phyloP scores from a whole-genome alignment of 495 filamentous ascomycete species.

The Tuber brumale region DNA sequence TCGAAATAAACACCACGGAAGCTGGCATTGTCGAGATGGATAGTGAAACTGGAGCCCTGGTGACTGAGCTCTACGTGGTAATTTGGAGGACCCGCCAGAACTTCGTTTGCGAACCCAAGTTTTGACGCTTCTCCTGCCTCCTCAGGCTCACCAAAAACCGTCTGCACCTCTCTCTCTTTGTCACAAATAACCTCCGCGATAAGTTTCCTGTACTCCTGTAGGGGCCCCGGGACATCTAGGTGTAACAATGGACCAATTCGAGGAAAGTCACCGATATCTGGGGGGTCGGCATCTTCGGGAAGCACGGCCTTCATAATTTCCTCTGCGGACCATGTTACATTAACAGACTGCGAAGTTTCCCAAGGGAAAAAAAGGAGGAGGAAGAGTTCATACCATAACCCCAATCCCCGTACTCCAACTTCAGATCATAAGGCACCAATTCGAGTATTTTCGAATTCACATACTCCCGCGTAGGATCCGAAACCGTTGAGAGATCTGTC shows the following conservation, averaged over 20 bases:
- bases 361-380: background rate
- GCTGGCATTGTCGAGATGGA: slow-evolving; percentile 66
- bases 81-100: slow-evolving; percentile 70
- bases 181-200: slow-evolving; percentile 77
- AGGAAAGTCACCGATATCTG: slow-evolving; percentile 59
- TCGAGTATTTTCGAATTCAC: slow-evolving; percentile 58
- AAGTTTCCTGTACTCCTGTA: slow-evolving; percentile 64
- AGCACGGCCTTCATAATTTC: slow-evolving; percentile 76
- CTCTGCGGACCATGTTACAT: slow-evolving; percentile 46
- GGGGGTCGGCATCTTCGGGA: slow-evolving; percentile 58
- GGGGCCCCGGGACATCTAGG: slow-evolving; percentile 71
- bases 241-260: slow-evolving; percentile 77
- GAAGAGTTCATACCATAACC: slow-evolving; percentile 56
- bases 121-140: slow-evolving; percentile 74
- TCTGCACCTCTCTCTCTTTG: slow-evolving; percentile 70
- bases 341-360: background rate
- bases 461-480: slow-evolving; percentile 57
- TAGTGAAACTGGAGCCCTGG: slow-evolving; percentile 56
- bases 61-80: slow-evolving; percentile 67
- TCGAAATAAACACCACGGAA: slow-evolving; percentile 65
- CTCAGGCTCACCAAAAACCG: slow-evolving; percentile 90
- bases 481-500: slow-evolving; percentile 67
- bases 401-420: slow-evolving; percentile 79
- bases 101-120: slow-evolving; percentile 64
- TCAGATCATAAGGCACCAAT: slow-evolving; percentile 64